Evolutionary conservation across 345 rosid species (phyloP).

Genomic region (Populus deltoides): DNA sequence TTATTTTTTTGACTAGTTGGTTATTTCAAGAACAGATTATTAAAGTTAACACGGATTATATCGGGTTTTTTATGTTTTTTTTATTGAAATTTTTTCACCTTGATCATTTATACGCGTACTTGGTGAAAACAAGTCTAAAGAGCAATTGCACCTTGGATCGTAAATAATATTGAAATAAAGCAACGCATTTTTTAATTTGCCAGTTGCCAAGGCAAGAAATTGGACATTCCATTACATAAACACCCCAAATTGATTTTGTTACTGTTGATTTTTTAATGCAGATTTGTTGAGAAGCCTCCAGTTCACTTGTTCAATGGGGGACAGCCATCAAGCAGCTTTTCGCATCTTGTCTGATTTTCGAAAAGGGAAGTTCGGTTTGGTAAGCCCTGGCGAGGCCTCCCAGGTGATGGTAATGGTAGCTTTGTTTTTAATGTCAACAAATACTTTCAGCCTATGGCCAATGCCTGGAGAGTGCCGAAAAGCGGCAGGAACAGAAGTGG

Average conservation of each 20-base stretch:
- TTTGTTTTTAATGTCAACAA: background rate
- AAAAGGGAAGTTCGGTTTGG: conserved; percentile 79
- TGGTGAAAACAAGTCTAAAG: background rate
- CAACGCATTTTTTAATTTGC: background rate
- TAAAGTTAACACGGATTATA: too few species aligned
- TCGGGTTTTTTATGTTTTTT: too few species aligned
- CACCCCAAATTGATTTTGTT: conserved; percentile 7
- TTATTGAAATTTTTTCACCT: too few species aligned
- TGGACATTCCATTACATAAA: background rate
- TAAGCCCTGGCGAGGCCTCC: conserved; percentile 81
- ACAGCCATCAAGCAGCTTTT: conserved; percentile 76
- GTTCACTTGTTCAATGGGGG: conserved; percentile 72
- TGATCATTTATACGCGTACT: too few species aligned
- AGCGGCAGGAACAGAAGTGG: conserved; percentile 5
- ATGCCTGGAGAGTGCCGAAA: background rate
- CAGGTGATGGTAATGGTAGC: conserved; percentile 20
- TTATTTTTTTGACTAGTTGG: rapidly evolving
- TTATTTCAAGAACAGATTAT: too few species aligned
- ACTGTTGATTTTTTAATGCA: conserved; percentile 31
- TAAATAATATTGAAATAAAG: background rate
- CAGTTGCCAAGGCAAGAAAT: background rate
- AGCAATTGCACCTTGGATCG: background rate
- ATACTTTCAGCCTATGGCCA: background rate
- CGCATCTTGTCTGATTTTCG: conserved; percentile 82
- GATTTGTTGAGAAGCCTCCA: conserved; percentile 75